phyloP scores from a whole-genome alignment of 2,329 filamentous ascomycete genomes.

The Alternaria triticina region DNA sequence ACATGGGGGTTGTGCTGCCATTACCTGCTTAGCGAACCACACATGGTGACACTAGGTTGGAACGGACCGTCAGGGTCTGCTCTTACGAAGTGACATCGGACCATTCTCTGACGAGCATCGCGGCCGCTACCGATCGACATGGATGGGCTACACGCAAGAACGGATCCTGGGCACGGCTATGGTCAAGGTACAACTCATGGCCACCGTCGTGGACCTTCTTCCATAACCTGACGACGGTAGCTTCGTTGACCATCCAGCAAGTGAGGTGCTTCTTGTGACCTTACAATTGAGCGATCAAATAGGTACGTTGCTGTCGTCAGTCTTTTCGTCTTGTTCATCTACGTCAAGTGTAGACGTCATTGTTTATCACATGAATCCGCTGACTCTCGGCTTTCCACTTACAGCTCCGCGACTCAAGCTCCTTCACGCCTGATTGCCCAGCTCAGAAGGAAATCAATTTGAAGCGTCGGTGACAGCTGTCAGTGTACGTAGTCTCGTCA shows the following conservation, averaged over 20 bases:
- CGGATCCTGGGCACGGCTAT: constrained; percentile 22
- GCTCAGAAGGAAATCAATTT: not conserved
- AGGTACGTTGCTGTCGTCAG: not conserved
- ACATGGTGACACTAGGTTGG: constrained; percentile 24
- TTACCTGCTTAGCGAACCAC: constrained; percentile 19
- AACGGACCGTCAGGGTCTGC: constrained; percentile 26
- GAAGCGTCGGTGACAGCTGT: constrained; percentile 7
- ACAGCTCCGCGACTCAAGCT: not conserved
- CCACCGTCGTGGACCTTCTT: constrained; percentile 20
- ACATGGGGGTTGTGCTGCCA: constrained; percentile 7
- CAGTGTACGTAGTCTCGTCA: constrained; percentile 1
- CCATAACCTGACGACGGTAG: constrained; percentile 12
- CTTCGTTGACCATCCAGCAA: not conserved
- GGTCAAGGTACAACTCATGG: constrained; percentile 28
- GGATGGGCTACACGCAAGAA: constrained; percentile 22
- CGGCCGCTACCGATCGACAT: constrained; percentile 24
- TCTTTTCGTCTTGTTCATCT: not conserved
- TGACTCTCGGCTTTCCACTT: constrained; percentile 5
- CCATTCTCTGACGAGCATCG: constrained; percentile 37
- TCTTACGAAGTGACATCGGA: constrained; percentile 30
- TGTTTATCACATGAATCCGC: constrained; percentile 9
- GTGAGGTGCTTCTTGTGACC: not conserved
- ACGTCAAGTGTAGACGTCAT: constrained; percentile 33
- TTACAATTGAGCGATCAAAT: not conserved
- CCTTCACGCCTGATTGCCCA: not conserved